A percentile compares a stretch with the other conserved stretches of the same genome.
Conservation (phyloP, 1,284 basidiomycete genomes). For the Marasmius tenuissimus region DNA sequence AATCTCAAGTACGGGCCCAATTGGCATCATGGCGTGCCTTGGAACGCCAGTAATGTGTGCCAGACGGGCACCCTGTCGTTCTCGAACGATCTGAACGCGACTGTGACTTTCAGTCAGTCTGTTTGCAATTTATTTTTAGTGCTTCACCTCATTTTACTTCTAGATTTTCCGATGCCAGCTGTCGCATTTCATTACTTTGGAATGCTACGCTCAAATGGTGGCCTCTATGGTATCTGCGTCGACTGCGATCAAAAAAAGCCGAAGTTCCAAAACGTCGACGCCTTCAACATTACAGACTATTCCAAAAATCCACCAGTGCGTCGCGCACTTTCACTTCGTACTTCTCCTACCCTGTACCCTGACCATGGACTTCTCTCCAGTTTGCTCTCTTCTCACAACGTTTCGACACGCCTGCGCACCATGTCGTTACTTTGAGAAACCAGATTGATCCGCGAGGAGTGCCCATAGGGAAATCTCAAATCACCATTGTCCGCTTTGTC, state of each 20-base stretch:
- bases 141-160: no score
- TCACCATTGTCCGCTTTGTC: conserved; percentile 26
- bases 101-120: conserved; percentile 29
- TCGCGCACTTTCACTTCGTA: neutral
- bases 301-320: conserved; percentile 29
- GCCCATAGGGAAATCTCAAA: conserved; percentile 21
- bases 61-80: conserved; percentile 27
- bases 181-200: conserved; percentile 31
- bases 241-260: conserved; percentile 29
- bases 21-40: conserved; percentile 26
- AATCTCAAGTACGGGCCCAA: conserved; percentile 19
- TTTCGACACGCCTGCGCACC: neutral
- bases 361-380: conserved; percentile 22
- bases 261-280: conserved; percentile 25
- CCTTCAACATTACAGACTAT: conserved; percentile 23
- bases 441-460: conserved; percentile 7
- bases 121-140: no score
- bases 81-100: conserved; percentile 22
- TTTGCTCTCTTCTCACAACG: conserved; percentile 16
- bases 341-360: conserved; percentile 4
- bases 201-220: conserved; percentile 22
- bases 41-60: conserved; percentile 26
- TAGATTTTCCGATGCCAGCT: conserved; percentile 21
- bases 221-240: conserved; percentile 10
- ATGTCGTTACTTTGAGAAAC: neutral